Evolutionary conservation across 108 stramenopile species (phyloP), one percentile per base, ranked within the genome.

Genomic region (Skeletonema costatum): DNA sequence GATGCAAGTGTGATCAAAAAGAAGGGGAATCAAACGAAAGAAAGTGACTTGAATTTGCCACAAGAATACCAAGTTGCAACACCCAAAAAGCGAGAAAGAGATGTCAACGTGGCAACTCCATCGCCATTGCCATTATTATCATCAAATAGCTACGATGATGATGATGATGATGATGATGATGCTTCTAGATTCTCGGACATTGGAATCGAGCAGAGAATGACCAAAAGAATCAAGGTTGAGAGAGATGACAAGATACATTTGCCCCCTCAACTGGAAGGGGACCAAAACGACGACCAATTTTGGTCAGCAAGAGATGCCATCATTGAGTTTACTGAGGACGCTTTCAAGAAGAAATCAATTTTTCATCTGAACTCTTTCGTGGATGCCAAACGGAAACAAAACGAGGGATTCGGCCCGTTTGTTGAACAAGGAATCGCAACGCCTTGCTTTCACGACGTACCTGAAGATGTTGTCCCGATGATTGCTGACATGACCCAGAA

Each of bases 401-500:
- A 64, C 32, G 6, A 6, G 25, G 60, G 21, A 33, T 73, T 73
- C 42, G 53, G 53, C 2, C 0, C 13, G 8, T 73, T 62, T 41
- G 36, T 73, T 9, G 19, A 59, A 32, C 44, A 62, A 36, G 71
- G 61, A 36, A 30, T 62, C 13, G 62, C 62, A 11, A 63, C 61
- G 48, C 61, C 61, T n/a, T 38, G 60, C 5, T 73, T 61, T 30
- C 1, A 14, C 0, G 19, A 8, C 0, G 11, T 64, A 12, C 61
- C 71, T 2, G 17, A 30, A 44, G 30, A 58, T 29, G 21, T 73
- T 30, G 71, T 12, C 8, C 32, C 33, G 2, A 31, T 59, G 60
- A 71, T 71, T 60, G 72, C 62, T n/a, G 14, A 25, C 10, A 41
- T 35, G 72, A 33, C 60, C 0, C 19, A 73, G 32, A 21, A 61